A percentile compares a stretch with the other conserved stretches of the same genome.
These are phyloP conservation scores for Xylaria sp. DNA, from an alignment of 2,329 filamentous ascomycete species.

Conservation along the genomic window DNA sequence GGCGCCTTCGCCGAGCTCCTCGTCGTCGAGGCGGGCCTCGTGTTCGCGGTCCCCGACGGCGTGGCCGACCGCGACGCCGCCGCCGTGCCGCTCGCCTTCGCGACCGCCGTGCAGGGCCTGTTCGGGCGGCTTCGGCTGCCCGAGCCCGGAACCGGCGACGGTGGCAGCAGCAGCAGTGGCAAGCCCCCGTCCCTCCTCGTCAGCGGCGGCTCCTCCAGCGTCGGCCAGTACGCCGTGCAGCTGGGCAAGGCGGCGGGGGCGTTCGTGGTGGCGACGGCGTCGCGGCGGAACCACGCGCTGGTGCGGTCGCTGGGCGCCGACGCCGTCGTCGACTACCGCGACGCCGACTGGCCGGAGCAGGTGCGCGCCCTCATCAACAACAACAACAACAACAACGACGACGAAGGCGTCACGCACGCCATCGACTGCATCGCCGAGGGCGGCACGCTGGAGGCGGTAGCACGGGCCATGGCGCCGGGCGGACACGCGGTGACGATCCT, in stretches of 20 bases:
- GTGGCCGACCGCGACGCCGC: slow-evolving; percentile 34
- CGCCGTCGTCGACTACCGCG: slow-evolving; percentile 40
- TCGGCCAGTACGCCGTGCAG: slow-evolving; percentile 35
- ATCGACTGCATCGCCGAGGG: slow-evolving; percentile 36
- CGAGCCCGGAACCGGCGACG: slow-evolving; percentile 36
- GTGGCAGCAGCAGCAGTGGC: too few relatives aligned
- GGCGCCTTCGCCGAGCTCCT: slow-evolving; percentile 38
- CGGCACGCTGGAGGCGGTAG: slow-evolving; percentile 27
- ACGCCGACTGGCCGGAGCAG: slow-evolving; percentile 50
- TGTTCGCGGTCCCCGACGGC: slow-evolving; percentile 34
- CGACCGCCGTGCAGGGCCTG: slow-evolving; percentile 45
- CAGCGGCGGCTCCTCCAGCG: slow-evolving; percentile 32
- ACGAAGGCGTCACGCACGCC: slow-evolving; percentile 49
- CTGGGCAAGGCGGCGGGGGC: slow-evolving; percentile 33
- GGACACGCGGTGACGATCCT: slow-evolving; percentile 33
- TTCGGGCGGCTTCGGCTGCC: slow-evolving; percentile 36
- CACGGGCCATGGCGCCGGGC: slow-evolving; percentile 35
- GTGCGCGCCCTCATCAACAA: too few relatives aligned
- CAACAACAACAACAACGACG: slow-evolving; percentile 65
- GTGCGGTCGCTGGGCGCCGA: slow-evolving; percentile 32
- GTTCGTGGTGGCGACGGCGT: slow-evolving; percentile 34
- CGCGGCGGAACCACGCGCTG: slow-evolving; percentile 30
- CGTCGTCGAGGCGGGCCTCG: slow-evolving; percentile 31
- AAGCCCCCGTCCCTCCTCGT: slow-evolving; percentile 38
- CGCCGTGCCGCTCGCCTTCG: slow-evolving; percentile 43